Conservation (phyloP, 2,329 filamentous ascomycete genomes). For the Paraconiothyrium sp. region DNA sequence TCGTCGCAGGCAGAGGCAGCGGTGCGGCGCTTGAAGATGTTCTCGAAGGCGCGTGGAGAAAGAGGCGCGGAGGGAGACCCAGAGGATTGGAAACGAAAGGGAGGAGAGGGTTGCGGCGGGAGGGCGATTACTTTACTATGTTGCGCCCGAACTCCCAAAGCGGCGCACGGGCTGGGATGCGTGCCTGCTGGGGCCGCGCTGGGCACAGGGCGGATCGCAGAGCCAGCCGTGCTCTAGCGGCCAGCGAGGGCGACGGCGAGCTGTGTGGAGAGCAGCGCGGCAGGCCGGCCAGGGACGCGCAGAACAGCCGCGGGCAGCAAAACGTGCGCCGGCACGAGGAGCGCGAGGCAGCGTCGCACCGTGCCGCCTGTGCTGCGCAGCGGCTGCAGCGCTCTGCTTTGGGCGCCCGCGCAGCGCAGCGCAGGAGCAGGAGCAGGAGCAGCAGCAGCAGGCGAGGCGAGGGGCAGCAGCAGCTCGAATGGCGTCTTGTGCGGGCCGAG, state of each 20-base stretch:
- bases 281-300: conserved; percentile 17
- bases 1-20: neutral
- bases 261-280: conserved; percentile 14
- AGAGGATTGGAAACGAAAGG: conserved; percentile 47
- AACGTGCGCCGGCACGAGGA: neutral
- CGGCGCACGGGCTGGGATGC: conserved; percentile 30
- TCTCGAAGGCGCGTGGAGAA: conserved; percentile 37
- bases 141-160: conserved; percentile 31
- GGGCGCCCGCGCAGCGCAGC: neutral
- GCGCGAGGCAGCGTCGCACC: conserved; percentile 5
- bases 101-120: conserved; percentile 45
- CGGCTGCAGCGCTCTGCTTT: conserved; percentile 8
- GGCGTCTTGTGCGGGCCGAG: conserved; percentile 17
- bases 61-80: conserved; percentile 38
- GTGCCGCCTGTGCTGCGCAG: conserved; percentile 1
- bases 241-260: neutral
- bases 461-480: neutral
- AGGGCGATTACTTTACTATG: conserved; percentile 44
- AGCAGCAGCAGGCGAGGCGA: neutral
- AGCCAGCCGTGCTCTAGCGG: conserved; percentile 20
- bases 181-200: conserved; percentile 30
- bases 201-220: conserved; percentile 33
- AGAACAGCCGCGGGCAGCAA: neutral
- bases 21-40: conserved; percentile 19
- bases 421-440: neutral